Percentiles rank a stretch among this genome's conserved stretches.
These are phyloP conservation scores for Ustilago shanxiensis DNA, from an alignment of 1,284 basidiomycete species.

Conservation along the genomic window DNA sequence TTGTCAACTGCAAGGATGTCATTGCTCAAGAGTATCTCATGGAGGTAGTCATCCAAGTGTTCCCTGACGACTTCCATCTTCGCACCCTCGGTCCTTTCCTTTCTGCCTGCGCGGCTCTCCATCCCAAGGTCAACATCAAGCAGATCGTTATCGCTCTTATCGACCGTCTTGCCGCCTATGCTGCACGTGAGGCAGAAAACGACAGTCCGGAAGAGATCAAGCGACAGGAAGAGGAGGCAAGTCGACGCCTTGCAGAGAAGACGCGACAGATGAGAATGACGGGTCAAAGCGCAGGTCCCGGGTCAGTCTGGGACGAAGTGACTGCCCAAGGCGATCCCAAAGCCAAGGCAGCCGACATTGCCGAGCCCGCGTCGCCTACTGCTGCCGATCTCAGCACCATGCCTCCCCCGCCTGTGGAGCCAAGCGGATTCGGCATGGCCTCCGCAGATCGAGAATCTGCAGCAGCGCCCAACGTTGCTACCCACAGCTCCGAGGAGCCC, in stretches of 20 bases:
- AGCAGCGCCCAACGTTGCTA: constrained; percentile 64
- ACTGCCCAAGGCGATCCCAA: constrained; percentile 57
- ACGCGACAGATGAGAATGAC: constrained; percentile 60
- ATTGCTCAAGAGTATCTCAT: constrained; percentile 70
- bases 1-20: constrained; percentile 69
- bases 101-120: constrained; percentile 67
- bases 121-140: constrained; percentile 70
- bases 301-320: constrained; percentile 64
- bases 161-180: constrained; percentile 68
- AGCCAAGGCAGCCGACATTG: constrained; percentile 53
- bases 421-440: constrained; percentile 55
- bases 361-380: constrained; percentile 49
- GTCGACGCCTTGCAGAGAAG: constrained; percentile 64
- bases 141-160: constrained; percentile 69
- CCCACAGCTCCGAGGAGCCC: constrained; percentile 63
- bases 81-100: constrained; percentile 66
- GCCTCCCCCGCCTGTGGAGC: constrained; percentile 52
- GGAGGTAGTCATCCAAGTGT: constrained; percentile 70
- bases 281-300: constrained; percentile 51
- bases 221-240: constrained; percentile 66
- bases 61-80: constrained; percentile 70
- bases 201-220: constrained; percentile 66
- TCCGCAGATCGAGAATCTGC: constrained; percentile 53
- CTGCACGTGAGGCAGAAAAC: constrained; percentile 67
- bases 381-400: constrained; percentile 35